These are phyloP conservation scores for Phytophthora megakarya DNA, from an alignment of 352 stramenopile genomes.

Conservation along the genomic window DNA sequence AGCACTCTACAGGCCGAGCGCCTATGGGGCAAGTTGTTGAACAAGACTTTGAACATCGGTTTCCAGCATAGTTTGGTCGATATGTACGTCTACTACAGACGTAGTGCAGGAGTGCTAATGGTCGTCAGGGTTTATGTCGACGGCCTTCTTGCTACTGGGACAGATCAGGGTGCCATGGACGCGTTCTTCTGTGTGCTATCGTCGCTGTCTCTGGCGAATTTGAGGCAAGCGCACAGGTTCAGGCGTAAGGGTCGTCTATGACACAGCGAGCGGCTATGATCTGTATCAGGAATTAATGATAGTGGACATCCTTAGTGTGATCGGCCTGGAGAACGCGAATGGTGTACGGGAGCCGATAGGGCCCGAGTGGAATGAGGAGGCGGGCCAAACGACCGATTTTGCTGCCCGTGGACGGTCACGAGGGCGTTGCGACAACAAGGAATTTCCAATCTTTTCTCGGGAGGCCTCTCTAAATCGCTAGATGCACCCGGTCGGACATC, in stretches of 20 bases:
- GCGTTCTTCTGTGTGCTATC: constrained; percentile 6
- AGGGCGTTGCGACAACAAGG: no score
- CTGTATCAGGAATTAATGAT: constrained; percentile 28
- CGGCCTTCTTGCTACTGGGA: constrained; percentile 12
- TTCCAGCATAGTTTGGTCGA: constrained; percentile 32
- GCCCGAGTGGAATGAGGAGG: no score
- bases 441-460: no score
- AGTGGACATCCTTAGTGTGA: no score
- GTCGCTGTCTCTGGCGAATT: constrained; percentile 27
- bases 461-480: no score
- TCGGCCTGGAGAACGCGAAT: no score
- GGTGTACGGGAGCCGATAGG: no score
- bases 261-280: not conserved
- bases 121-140: not conserved
- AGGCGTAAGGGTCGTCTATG: constrained; percentile 26
- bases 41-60: constrained; percentile 19
- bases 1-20: constrained; percentile 40
- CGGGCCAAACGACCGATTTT: no score
- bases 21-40: constrained; percentile 32
- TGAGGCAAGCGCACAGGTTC: constrained; percentile 30
- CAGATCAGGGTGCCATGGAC: not conserved
- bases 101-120: not conserved
- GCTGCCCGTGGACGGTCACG: no score
- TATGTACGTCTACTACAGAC: constrained; percentile 34
- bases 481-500: no score